A percentile compares a stretch with the other conserved stretches of the same genome.
Evolutionary conservation across 169 alveolate species (phyloP).

Genomic region (Plasmodium chabaudi): DNA sequence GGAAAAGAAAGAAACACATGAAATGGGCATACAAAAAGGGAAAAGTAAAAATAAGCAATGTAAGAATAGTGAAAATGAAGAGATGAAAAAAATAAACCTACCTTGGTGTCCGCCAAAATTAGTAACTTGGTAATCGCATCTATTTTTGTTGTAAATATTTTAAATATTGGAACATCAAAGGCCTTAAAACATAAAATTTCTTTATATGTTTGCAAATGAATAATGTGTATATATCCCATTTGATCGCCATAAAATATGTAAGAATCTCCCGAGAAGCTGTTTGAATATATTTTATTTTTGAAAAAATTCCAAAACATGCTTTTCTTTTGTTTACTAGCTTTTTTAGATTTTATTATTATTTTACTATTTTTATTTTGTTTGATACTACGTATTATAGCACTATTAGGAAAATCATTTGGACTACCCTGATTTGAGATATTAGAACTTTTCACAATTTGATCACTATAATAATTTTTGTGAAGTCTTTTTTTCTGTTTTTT

Average conservation of each 20-base stretch:
- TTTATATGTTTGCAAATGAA: slow-evolving; percentile 42
- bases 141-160: slow-evolving; percentile 15
- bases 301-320: slow-evolving; percentile 37
- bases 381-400: no score
- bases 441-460: background rate
- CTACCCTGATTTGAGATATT: no score
- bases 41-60: no score
- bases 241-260: slow-evolving; percentile 69
- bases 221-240: slow-evolving; percentile 48
- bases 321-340: slow-evolving; percentile 1
- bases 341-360: background rate
- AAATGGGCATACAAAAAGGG: background rate
- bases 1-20: background rate
- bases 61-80: background rate
- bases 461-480: background rate
- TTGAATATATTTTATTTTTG: slow-evolving; percentile 23
- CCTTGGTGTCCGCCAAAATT: slow-evolving; percentile 30
- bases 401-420: no score
- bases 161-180: slow-evolving; percentile 53
- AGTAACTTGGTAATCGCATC: slow-evolving; percentile 18
- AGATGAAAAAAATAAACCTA: background rate
- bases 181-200: slow-evolving; percentile 34
- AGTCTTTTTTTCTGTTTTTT: background rate
- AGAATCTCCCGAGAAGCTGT: slow-evolving; percentile 41
- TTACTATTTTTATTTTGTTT: no score